A percentile compares a stretch with the other conserved stretches of the same genome.
Evolutionary conservation across 228 moss, liverwort and hornwort genomes (phyloP).

Genomic region (Sphagnum magellanicum): DNA sequence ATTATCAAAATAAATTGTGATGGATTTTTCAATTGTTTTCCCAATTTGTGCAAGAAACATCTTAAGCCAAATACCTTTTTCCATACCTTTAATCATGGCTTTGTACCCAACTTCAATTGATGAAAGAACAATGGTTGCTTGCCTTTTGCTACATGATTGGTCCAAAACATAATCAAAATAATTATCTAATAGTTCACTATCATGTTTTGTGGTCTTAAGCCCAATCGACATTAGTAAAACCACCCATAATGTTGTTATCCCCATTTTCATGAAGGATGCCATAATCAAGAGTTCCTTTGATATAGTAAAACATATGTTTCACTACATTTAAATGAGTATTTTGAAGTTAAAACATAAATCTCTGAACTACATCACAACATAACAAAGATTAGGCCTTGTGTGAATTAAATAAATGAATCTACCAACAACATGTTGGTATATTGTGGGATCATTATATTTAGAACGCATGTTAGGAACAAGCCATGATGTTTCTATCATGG

Average conservation of each 20-base stretch:
- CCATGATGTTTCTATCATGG: neutral
- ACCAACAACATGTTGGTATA: neutral
- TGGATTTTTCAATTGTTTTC: too few relatives aligned
- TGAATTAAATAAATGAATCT: neutral
- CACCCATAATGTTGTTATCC: neutral
- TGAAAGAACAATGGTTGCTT: too few relatives aligned
- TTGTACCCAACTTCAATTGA: too few relatives aligned
- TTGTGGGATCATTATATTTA: neutral
- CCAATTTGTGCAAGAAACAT: too few relatives aligned
- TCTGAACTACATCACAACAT: neutral
- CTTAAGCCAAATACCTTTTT: too few relatives aligned
- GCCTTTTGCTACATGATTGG: too few relatives aligned
- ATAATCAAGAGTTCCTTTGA: neutral
- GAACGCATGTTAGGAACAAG: neutral
- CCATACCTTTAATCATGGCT: too few relatives aligned
- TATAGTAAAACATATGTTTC: neutral
- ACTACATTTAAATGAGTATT: neutral
- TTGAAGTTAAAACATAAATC: neutral
- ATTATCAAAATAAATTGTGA: too few relatives aligned
- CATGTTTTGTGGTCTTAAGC: neutral
- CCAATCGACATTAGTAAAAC: neutral
- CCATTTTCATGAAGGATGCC: neutral
- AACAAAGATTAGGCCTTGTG: neutral
- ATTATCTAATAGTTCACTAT: neutral
- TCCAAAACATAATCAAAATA: too few relatives aligned